Conservation (phyloP, 2,329 filamentous ascomycete species). For the Colletotrichum sp. region DNA sequence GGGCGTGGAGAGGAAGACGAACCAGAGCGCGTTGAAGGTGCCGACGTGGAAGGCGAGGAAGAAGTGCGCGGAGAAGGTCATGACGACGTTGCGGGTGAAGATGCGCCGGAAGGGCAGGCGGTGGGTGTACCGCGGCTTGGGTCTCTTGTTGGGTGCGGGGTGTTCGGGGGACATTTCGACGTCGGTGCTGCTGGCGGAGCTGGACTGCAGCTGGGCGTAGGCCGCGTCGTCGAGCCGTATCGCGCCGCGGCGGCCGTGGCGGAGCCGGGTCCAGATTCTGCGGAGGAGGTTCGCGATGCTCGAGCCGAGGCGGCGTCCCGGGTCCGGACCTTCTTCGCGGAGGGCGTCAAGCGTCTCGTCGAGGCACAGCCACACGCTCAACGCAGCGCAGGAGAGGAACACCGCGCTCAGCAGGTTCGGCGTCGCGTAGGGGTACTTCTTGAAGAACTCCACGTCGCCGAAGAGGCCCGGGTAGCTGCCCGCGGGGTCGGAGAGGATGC, state of each 20-base stretch:
- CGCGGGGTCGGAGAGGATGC: slow-evolving; percentile 70
- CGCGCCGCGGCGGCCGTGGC: not conserved
- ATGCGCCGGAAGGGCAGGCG: slow-evolving; percentile 58
- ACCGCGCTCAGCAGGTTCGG: slow-evolving; percentile 59
- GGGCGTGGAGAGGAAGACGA: slow-evolving; percentile 77
- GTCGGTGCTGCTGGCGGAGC: slow-evolving; percentile 22
- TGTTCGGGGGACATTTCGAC: slow-evolving; percentile 34
- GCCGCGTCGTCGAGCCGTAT: slow-evolving; percentile 10
- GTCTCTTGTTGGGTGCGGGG: slow-evolving; percentile 5
- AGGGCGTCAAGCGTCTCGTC: slow-evolving; percentile 57
- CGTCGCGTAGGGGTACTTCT: slow-evolving; percentile 56
- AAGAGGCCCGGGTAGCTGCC: slow-evolving; percentile 62
- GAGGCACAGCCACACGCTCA: slow-evolving; percentile 53
- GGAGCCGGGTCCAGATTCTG: slow-evolving; percentile 24
- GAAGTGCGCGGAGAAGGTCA: slow-evolving; percentile 68
- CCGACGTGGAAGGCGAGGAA: slow-evolving; percentile 76
- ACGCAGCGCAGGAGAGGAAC: slow-evolving; percentile 48
- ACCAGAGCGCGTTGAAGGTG: slow-evolving; percentile 78
- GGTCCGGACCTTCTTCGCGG: slow-evolving; percentile 40
- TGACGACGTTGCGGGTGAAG: slow-evolving; percentile 58
- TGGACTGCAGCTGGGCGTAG: slow-evolving; percentile 40
- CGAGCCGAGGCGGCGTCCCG: slow-evolving; percentile 45
- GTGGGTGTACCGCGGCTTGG: slow-evolving; percentile 44
- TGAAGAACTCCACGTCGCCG: slow-evolving; percentile 49
- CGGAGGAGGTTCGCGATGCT: slow-evolving; percentile 35